A percentile compares a stretch with the other conserved stretches of the same genome.
These are phyloP conservation scores for Lipomyces lipofer DNA, from an alignment of 805 yeast species.

Conservation along the genomic window DNA sequence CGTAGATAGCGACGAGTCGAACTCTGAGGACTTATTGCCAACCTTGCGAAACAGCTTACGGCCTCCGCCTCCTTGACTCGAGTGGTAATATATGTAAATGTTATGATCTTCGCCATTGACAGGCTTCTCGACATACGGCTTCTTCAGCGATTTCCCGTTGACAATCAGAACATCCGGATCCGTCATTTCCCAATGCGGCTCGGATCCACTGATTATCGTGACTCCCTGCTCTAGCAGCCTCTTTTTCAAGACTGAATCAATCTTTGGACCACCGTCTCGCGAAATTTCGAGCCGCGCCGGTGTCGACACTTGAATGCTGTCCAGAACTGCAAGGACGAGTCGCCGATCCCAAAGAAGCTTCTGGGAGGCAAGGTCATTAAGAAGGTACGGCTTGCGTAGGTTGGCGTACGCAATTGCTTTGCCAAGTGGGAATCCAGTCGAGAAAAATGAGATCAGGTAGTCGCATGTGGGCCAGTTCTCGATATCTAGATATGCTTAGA, in stretches of 20 bases:
- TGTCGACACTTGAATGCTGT: conserved; percentile 82
- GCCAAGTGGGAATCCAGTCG: conserved; percentile 94
- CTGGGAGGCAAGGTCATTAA: conserved; percentile 88
- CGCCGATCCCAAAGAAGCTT: conserved; percentile 98
- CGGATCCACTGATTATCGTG: conserved; percentile 46
- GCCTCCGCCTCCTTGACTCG: conserved; percentile 95
- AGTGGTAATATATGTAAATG: conserved; percentile 86
- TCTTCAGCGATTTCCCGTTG: conserved; percentile 67
- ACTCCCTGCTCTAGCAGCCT: conserved; percentile 66
- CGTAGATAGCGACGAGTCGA: conserved; percentile 69
- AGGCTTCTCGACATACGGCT: conserved; percentile 97
- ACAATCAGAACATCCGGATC: conserved; percentile 78
- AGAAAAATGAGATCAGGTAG: conserved; percentile 86
- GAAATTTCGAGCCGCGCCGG: conserved; percentile 86
- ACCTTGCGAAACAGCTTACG: conserved; percentile 90
- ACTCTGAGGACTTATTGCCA: conserved; percentile 95
- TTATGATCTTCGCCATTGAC: conserved; percentile 99
- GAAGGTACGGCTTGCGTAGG: conserved; percentile 81
- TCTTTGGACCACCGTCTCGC: conserved; percentile 94
- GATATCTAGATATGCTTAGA: conserved; percentile 42
- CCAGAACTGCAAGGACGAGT: conserved; percentile 73
- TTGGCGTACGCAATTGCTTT: conserved; percentile 91
- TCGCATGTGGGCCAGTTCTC: conserved; percentile 99
- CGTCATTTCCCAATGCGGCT: conserved; percentile 68
- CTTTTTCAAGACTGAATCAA: conserved; percentile 64